These are phyloP conservation scores for Penicillium sp. DNA, from an alignment of 2,329 filamentous ascomycete species.

Conservation along the genomic window DNA sequence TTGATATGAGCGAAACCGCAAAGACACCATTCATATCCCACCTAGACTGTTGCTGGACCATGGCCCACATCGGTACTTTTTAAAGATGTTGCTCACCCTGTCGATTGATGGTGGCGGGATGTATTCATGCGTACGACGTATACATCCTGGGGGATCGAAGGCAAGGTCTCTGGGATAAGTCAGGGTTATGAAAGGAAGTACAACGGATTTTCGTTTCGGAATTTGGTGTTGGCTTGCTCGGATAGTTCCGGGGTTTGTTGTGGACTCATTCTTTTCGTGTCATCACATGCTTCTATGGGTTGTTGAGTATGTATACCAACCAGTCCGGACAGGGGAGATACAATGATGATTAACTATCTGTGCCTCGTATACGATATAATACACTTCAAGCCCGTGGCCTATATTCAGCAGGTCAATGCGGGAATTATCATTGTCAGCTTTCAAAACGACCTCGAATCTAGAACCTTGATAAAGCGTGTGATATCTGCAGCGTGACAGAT, in stretches of 20 bases:
- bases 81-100: conserved; percentile 48
- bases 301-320: neutral
- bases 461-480: neutral
- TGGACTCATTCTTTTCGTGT: neutral
- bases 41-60: conserved; percentile 52
- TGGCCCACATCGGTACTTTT: conserved; percentile 55
- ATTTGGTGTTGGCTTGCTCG: neutral
- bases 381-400: no score
- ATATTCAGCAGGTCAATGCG: neutral
- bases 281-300: neutral
- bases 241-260: neutral
- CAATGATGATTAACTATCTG: neutral
- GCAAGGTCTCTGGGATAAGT: neutral
- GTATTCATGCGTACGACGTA: conserved; percentile 20
- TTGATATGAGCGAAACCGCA: conserved; percentile 46
- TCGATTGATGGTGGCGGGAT: conserved; percentile 42
- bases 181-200: neutral
- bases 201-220: neutral
- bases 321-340: neutral
- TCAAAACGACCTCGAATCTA: neutral
- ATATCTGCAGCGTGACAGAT: neutral
- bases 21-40: conserved; percentile 44
- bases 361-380: neutral
- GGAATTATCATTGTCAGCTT: no score
- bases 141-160: neutral